These are phyloP conservation scores for Nemania serpens DNA, from an alignment of 2,329 filamentous ascomycete genomes.

Conservation along the genomic window DNA sequence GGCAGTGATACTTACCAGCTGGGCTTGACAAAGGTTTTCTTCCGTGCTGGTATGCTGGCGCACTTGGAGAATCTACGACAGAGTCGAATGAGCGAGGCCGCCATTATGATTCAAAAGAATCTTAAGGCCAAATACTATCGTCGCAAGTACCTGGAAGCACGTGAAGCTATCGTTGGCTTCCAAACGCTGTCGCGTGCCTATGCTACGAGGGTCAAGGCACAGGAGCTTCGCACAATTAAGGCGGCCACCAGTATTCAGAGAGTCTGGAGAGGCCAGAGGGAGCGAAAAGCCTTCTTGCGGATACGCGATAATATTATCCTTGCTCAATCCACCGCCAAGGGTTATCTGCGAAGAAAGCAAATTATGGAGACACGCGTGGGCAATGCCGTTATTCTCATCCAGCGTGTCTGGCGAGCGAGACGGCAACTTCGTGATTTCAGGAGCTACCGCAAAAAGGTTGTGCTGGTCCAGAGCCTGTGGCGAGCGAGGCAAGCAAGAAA, in stretches of 20 bases:
- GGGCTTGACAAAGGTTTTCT: conserved; percentile 98
- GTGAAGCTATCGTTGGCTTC: conserved; percentile 77
- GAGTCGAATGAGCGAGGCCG: conserved; percentile 86
- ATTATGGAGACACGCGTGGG: conserved; percentile 93
- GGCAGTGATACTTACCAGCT: conserved; percentile 94
- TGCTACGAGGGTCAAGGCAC: conserved; percentile 75
- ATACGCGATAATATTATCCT: conserved; percentile 84
- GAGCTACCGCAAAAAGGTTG: conserved; percentile 85
- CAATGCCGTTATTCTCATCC: conserved; percentile 88
- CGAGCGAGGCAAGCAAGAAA: conserved; percentile 80
- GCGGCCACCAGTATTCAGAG: conserved; percentile 94
- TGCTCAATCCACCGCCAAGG: conserved; percentile 89
- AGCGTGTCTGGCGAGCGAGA: conserved; percentile 85
- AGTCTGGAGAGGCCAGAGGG: conserved; percentile 91
- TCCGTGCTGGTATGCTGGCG: conserved; percentile 97
- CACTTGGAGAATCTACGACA: conserved; percentile 95
- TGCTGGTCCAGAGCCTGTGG: conserved; percentile 91
- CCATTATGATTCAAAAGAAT: conserved; percentile 99
- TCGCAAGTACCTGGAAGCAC: conserved; percentile 84
- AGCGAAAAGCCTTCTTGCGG: conserved; percentile 77
- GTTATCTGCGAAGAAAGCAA: conserved; percentile 85
- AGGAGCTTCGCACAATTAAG: conserved; percentile 80
- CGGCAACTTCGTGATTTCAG: conserved; percentile 80
- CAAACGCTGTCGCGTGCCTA: conserved; percentile 80
- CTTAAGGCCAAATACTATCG: conserved; percentile 94